These are phyloP conservation scores for Buddleja alternifolia DNA, from an alignment of 257 asterid species.

Conservation along the genomic window DNA sequence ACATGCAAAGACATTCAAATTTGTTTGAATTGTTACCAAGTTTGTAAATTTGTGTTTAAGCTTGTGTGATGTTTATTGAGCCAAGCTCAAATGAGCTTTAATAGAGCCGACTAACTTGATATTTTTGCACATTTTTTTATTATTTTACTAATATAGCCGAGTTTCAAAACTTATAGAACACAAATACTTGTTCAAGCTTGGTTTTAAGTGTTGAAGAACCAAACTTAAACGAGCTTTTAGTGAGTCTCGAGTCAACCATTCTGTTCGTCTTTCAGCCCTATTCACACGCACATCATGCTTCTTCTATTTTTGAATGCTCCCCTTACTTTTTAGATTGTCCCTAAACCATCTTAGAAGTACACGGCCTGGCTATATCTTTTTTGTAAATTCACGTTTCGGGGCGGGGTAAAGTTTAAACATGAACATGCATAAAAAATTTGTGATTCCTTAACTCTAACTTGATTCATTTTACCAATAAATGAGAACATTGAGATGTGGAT, in stretches of 20 bases:
- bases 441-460: background rate
- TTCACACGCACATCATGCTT: too few species aligned
- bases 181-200: too few species aligned
- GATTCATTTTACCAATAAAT: background rate
- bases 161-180: too few species aligned
- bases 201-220: too few species aligned
- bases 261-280: too few species aligned
- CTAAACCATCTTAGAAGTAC: background rate
- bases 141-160: too few species aligned
- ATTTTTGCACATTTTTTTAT: background rate
- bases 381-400: background rate
- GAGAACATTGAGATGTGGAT: slow-evolving; percentile 18
- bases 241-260: too few species aligned
- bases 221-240: too few species aligned
- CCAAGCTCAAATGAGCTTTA: background rate
- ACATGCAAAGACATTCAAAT: background rate
- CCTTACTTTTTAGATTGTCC: background rate
- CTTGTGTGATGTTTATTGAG: background rate
- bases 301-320: background rate
- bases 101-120: background rate
- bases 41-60: background rate
- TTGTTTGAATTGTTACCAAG: background rate
- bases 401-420: background rate
- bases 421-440: slow-evolving; percentile 1
- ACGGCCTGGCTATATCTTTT: background rate